phyloP scores from a whole-genome alignment of 192 early-diverging fungal species.

The Helicostylum pulchrum region DNA sequence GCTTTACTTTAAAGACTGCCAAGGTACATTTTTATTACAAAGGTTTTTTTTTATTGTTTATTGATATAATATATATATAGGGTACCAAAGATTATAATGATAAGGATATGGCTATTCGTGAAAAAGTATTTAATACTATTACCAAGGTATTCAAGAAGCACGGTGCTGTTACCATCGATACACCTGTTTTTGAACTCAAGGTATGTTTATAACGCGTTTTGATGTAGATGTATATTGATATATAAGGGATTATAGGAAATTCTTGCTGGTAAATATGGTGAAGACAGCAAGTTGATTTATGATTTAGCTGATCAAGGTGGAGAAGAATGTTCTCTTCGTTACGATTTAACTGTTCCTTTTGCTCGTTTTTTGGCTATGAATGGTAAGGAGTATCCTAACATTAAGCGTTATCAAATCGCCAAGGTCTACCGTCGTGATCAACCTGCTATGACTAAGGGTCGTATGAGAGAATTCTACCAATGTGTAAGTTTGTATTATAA shows the following conservation, averaged over 20 bases:
- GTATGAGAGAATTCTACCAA: constrained; percentile 99
- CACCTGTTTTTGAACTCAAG: constrained; percentile 96
- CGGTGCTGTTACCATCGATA: constrained; percentile 97
- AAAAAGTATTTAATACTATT: constrained; percentile 88
- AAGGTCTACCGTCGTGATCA: constrained; percentile 98
- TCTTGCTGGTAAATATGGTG: constrained; percentile 94
- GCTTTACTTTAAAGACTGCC: constrained; percentile 70
- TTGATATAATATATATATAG: constrained; percentile 32
- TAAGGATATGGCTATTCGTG: constrained; percentile 96
- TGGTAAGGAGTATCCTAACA: constrained; percentile 71
- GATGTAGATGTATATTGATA: not conserved
- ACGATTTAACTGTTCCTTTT: constrained; percentile 98
- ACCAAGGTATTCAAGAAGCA: constrained; percentile 89
- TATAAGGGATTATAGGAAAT: constrained; percentile 59
- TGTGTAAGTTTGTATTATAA: constrained; percentile 57
- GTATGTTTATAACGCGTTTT: constrained; percentile 6
- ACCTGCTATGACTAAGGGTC: constrained; percentile 96
- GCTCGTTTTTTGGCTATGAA: constrained; percentile 95
- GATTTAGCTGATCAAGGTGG: constrained; percentile 97
- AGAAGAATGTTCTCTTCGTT: constrained; percentile 91
- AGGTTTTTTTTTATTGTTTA: not conserved
- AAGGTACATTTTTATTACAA: constrained; percentile 50
- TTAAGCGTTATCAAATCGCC: constrained; percentile 97
- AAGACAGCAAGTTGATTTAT: constrained; percentile 98
- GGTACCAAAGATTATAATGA: constrained; percentile 94